Conservation (phyloP, 2,329 filamentous ascomycete species). For the Aspergillus novoparasiticus region DNA sequence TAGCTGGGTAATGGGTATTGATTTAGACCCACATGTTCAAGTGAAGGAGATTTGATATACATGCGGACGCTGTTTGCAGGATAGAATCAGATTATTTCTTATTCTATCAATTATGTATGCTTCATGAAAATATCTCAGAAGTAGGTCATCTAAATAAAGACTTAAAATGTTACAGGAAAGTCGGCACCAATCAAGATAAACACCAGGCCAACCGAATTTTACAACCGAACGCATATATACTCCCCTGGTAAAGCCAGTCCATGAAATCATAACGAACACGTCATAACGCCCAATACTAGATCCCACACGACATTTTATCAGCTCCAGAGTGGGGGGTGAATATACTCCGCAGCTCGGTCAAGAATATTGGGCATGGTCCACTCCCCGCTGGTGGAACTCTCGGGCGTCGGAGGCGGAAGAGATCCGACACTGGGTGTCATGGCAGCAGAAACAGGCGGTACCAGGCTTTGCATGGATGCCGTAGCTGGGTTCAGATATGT, state of each 20-base stretch:
- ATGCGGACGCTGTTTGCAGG: background rate
- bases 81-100: background rate
- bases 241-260: background rate
- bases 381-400: slow-evolving; percentile 50
- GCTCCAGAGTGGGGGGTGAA: slow-evolving; percentile 50
- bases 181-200: background rate
- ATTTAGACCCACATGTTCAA: too few relatives aligned
- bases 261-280: slow-evolving; percentile 3
- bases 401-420: slow-evolving; percentile 49
- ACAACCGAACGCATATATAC: slow-evolving; percentile 2
- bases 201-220: background rate
- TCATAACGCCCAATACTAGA: background rate
- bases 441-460: slow-evolving; percentile 22
- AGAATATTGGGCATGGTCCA: slow-evolving; percentile 50
- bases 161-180: background rate
- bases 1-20: too few relatives aligned
- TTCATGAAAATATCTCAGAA: background rate
- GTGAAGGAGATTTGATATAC: background rate
- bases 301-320: slow-evolving; percentile 12
- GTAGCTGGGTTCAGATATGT: slow-evolving; percentile 23
- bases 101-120: background rate
- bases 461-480: slow-evolving; percentile 18
- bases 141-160: background rate
- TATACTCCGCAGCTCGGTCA: slow-evolving; percentile 51
- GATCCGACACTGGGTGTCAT: slow-evolving; percentile 41